Evolutionary conservation across 2,329 filamentous ascomycete genomes (phyloP), one percentile per base, ranked within the genome.

Genomic region (Thielaviopsis ethacetica): DNA sequence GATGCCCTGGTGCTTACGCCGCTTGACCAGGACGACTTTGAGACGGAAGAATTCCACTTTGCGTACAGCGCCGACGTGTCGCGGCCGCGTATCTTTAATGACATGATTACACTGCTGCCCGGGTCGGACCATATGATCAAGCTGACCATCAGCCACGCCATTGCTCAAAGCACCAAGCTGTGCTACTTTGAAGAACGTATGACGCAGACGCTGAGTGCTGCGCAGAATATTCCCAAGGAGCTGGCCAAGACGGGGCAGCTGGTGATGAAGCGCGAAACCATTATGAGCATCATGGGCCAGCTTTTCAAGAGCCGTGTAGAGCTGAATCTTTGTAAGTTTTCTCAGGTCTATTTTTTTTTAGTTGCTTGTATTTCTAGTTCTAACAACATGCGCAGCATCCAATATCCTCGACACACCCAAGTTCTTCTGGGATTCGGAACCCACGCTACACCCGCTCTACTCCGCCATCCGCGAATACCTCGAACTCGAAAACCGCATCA

Each of bases 341-440:
- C 34, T 5, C 3, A 26, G 24, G 24, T 17, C 47, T 6, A n/a
- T 19, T 34, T 19, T 21, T 19, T 34, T 19, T 21, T 30, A 17
- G 15, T 54, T 27, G 41, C n/a, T 17, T 22, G n/a, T 22, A 38
- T 26, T 21, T 19, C 5, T 12, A 44, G 34, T 34, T 49, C 27
- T 30, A 30, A n/a, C 30, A 19, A n/a, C 19, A 34, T 24, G 21
- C 24, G 53, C 65, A 94, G 89, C 90, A 61, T 95, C 88, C 21
- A 97, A 97, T 68, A 91, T 96, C 69, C 85, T 96, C 60, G 91
- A 96, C 70, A 89, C 94, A 0, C 91, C 91, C 62, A 94, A 91
- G 69, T 96, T 96, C 78, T 95, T 97, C 78, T 98, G 93, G 93
- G 91, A 97, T 70, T 88, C 88, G 12, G 93, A 98, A 69, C 93